A percentile compares a stretch with the other conserved stretches of the same genome.
These are phyloP conservation scores for Stereum hirsutum DNA, from an alignment of 1,284 basidiomycete species.

Conservation along the genomic window DNA sequence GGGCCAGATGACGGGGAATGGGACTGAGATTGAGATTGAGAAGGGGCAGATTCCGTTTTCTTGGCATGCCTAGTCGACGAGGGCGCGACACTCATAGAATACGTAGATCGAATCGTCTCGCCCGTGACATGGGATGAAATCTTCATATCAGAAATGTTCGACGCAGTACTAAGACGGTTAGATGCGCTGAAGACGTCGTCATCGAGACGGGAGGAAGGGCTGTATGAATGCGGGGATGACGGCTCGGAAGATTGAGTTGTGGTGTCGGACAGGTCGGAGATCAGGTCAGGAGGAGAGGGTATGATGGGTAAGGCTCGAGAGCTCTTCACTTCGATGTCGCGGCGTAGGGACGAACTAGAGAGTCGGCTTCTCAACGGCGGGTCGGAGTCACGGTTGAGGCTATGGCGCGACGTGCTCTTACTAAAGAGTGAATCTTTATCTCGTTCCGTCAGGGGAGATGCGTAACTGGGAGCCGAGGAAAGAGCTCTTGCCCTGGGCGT, in stretches of 20 bases:
- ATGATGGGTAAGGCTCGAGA: conserved; percentile 7
- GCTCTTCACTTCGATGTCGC: conserved; percentile 17
- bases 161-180: neutral
- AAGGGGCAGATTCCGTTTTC: too few relatives aligned
- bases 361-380: conserved; percentile 7
- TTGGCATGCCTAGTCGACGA: too few relatives aligned
- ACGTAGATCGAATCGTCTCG: conserved; percentile 4
- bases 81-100: conserved; percentile 2
- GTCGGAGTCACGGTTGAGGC: too few relatives aligned
- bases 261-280: conserved; percentile 52
- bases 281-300: conserved; percentile 49
- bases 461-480: conserved; percentile 5
- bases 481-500: neutral
- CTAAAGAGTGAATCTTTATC: too few relatives aligned
- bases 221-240: conserved; percentile 42
- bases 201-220: conserved; percentile 18
- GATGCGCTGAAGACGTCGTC: conserved; percentile 4
- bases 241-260: conserved; percentile 42
- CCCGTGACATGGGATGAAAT: conserved; percentile 5
- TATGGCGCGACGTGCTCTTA: too few relatives aligned
- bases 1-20: conserved; percentile 15
- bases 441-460: too few relatives aligned
- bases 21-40: conserved; percentile 15
- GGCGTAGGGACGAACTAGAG: conserved; percentile 15
- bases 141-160: neutral